Evolutionary conservation across 176 grass and related monocot species (phyloP).

Genomic region (Aegilops tauschii): DNA sequence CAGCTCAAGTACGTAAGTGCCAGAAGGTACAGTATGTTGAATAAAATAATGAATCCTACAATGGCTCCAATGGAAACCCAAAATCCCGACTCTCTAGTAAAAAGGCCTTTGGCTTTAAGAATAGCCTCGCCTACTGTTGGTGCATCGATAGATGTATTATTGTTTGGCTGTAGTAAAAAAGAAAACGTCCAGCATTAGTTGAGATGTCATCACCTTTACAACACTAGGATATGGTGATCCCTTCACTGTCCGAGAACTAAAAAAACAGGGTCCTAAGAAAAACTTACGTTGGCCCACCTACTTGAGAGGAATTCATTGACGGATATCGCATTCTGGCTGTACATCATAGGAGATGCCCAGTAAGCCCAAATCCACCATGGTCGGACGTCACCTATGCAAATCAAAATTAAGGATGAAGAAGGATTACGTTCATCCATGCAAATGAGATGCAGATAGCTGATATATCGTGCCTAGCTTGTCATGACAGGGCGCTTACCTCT

Average conservation of each 20-base stretch:
- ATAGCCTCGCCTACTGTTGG: conserved; percentile 70
- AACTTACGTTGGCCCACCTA: conserved; percentile 72
- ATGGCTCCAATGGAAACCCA: conserved; percentile 79
- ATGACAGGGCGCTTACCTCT: conserved; percentile 46
- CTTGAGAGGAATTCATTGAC: conserved; percentile 84
- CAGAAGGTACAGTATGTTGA: conserved; percentile 69
- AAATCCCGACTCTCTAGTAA: conserved; percentile 53
- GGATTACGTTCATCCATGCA: conserved; percentile 11
- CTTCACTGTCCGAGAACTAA: background rate
- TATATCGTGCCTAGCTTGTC: background rate
- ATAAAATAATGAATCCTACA: conserved; percentile 56
- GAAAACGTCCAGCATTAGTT: conserved; percentile 11
- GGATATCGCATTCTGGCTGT: conserved; percentile 78
- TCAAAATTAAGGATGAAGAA: background rate
- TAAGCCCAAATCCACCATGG: conserved; percentile 97
- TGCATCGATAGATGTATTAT: conserved; percentile 45
- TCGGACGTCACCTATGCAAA: conserved; percentile 65
- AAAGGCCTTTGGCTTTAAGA: conserved; percentile 76
- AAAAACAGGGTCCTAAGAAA: conserved; percentile 14
- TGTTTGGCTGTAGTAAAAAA: conserved; percentile 59
- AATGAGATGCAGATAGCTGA: background rate
- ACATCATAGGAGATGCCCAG: conserved; percentile 91
- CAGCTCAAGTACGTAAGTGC: conserved; percentile 63
- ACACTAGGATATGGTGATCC: conserved; percentile 1
- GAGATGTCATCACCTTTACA: background rate